Conservation (phyloP, 1,284 basidiomycete genomes). For the Pyrrhoderma noxium region DNA sequence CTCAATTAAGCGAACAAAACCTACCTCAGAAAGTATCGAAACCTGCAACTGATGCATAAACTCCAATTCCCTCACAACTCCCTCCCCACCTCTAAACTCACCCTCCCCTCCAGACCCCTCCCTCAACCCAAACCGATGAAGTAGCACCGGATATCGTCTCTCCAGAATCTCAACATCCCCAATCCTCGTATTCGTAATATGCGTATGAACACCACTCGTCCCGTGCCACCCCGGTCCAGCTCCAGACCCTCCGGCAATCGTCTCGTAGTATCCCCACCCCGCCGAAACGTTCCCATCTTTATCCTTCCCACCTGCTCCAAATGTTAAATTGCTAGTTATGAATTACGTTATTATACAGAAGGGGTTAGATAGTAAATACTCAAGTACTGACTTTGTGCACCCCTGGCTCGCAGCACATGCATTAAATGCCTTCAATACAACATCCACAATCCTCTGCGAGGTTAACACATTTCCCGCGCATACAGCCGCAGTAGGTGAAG, state of each 20-base stretch:
- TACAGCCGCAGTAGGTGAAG: constrained; percentile 82
- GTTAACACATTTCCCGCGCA: constrained; percentile 93
- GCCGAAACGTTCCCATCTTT: constrained; percentile 66
- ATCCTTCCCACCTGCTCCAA: constrained; percentile 84
- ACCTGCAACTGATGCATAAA: constrained; percentile 83
- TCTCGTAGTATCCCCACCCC: constrained; percentile 97
- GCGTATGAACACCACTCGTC: constrained; percentile 79
- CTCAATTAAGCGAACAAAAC: constrained; percentile 12
- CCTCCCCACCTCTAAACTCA: constrained; percentile 78
- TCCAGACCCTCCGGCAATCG: constrained; percentile 89
- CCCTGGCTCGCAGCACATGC: constrained; percentile 93
- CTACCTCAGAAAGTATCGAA: constrained; percentile 76
- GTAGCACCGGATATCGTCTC: constrained; percentile 80
- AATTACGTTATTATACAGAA: no score
- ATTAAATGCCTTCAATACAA: constrained; percentile 89
- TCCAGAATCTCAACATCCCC: constrained; percentile 92
- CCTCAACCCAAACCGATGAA: constrained; percentile 79
- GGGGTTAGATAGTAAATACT: no score
- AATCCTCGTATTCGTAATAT: constrained; percentile 92
- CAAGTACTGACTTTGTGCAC: constrained; percentile 78
- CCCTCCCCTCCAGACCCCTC: constrained; percentile 74
- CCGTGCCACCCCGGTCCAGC: constrained; percentile 91
- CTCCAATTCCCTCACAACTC: constrained; percentile 83
- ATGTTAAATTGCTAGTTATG: constrained; percentile 73
- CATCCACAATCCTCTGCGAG: constrained; percentile 90